Percentiles rank a stretch among this genome's conserved stretches.
phyloP scores from a whole-genome alignment of 306 rosid genomes.

The Pueraria montana region DNA sequence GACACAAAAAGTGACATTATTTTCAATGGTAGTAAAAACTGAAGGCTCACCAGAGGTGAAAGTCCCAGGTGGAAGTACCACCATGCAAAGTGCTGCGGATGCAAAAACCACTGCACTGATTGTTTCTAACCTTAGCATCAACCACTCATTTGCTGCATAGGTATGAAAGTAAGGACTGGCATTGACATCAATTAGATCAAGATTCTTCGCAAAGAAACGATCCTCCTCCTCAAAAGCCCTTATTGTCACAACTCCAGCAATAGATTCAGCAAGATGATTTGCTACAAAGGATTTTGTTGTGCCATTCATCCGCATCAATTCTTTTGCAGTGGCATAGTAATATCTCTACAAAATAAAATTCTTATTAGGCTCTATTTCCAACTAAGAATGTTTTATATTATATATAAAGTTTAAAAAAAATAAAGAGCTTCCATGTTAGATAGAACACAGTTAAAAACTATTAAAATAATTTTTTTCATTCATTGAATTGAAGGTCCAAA shows the following conservation, averaged over 20 bases:
- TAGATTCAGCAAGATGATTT: slow-evolving; percentile 75
- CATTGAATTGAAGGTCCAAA: too few relatives aligned
- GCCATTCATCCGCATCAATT: slow-evolving; percentile 76
- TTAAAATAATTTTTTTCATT: too few relatives aligned
- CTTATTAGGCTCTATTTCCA: neutral
- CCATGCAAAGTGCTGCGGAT: slow-evolving; percentile 70
- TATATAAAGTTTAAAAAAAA: too few relatives aligned
- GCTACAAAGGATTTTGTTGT: slow-evolving; percentile 74
- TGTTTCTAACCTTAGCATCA: slow-evolving; percentile 69
- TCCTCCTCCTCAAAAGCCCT: slow-evolving; percentile 77
- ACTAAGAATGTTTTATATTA: neutral
- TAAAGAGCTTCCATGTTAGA: too few relatives aligned
- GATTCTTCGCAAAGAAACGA: slow-evolving; percentile 64
- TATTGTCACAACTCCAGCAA: slow-evolving; percentile 78
- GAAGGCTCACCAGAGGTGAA: slow-evolving; percentile 63
- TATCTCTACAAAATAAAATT: slow-evolving; percentile 53
- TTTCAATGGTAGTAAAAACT: too few relatives aligned
- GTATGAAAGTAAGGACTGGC: slow-evolving; percentile 73
- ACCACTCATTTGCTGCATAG: slow-evolving; percentile 75
- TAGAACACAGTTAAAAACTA: too few relatives aligned
- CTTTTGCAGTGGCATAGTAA: slow-evolving; percentile 71
- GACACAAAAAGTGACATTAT: neutral
- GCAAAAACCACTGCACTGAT: slow-evolving; percentile 65
- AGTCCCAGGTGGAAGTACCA: slow-evolving; percentile 74
- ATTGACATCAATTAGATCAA: slow-evolving; percentile 70